Evolutionary conservation across 331 rosid genomes (phyloP), one percentile per base, ranked within the genome.

Genomic region (Spiraea crenata): DNA sequence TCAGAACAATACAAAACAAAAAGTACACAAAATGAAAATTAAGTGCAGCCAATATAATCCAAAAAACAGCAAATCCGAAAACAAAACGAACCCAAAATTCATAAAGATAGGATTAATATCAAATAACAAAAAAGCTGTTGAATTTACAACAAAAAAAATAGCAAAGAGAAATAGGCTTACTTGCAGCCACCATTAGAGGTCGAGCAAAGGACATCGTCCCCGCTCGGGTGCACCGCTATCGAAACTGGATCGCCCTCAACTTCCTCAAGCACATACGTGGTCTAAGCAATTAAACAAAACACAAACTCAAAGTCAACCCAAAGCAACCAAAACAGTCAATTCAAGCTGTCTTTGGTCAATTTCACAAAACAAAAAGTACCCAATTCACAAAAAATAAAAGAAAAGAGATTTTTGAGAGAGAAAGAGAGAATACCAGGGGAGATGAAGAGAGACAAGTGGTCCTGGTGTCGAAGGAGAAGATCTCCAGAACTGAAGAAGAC

Each of bases 131-230:
- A n/a, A 4, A 10, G 48, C 14, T 2, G 15, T 9, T 41, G 40
- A 52, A 69, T 41, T 31, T 15, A 25, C 0, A n/a, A n/a, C n/a
- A n/a, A 12, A 39, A 14, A 47, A 5, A 2, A n/a, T 0, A 64
- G 4, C 14, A 6, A 47, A 9, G 6, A 14, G 10, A 38, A 10
- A 15, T 44, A 35, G 17, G 74, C 96, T 91, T 79, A 93, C 97
- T 86, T 93, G 99, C 97, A 93, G 81, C 88, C 87, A 77, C 96
- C 92, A 20, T 51, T 86, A 81, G 95, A 84, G 50, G 92, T 84
- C 14, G 96, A 86, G 83, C 96, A 91, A 65, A 91, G 78, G 57
- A 93, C 40, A 39, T 87, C 92, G 65, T 91, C 99, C 37, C 99
- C 95, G 46, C 81, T 82, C 10, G 96, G 96, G 51, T 91, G 97